Evolutionary conservation across 1,284 basidiomycete species (phyloP).

Genomic region (Pseudomicrostroma phylloplanum): DNA sequence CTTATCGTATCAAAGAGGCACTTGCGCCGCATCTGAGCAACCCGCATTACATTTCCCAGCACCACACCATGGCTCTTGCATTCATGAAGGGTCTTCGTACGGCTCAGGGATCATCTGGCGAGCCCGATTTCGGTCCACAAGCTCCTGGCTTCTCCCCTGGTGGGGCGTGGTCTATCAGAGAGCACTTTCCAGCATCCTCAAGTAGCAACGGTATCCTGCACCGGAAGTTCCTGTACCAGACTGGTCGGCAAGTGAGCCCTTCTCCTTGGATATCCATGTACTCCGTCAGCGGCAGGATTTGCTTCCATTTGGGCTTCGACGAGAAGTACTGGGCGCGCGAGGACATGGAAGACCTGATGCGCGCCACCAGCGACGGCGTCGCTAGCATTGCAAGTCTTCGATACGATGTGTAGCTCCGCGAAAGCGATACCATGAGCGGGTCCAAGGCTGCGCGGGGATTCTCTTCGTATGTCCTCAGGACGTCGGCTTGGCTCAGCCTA

Average conservation of each 20-base stretch:
- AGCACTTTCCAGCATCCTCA: conserved; percentile 5
- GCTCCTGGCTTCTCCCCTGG: conserved; percentile 23
- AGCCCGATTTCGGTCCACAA: conserved; percentile 14
- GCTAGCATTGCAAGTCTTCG: no score
- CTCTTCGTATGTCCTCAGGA: no score
- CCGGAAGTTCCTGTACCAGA: conserved; percentile 11
- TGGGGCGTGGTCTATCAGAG: conserved; percentile 10
- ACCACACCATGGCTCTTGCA: conserved; percentile 1
- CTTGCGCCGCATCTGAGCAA: conserved; percentile 15
- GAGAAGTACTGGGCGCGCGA: background rate
- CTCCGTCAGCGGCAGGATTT: conserved; percentile 18
- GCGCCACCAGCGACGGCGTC: no score
- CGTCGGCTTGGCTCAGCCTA: no score
- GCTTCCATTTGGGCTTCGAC: conserved; percentile 20
- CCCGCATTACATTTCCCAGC: conserved; percentile 18
- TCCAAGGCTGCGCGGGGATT: no score
- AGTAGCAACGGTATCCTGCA: conserved; percentile 12
- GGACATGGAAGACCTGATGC: background rate
- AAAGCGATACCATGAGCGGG: no score
- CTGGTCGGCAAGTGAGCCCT: conserved; percentile 22
- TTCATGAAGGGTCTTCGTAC: conserved; percentile 8
- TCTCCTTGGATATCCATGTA: conserved; percentile 28
- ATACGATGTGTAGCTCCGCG: no score
- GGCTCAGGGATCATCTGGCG: conserved; percentile 14
- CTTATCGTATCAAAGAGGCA: conserved; percentile 11